Percentiles rank a stretch among this genome's conserved stretches.
Conservation (phyloP, 2,329 filamentous ascomycete species). For the Venturia effusa region DNA sequence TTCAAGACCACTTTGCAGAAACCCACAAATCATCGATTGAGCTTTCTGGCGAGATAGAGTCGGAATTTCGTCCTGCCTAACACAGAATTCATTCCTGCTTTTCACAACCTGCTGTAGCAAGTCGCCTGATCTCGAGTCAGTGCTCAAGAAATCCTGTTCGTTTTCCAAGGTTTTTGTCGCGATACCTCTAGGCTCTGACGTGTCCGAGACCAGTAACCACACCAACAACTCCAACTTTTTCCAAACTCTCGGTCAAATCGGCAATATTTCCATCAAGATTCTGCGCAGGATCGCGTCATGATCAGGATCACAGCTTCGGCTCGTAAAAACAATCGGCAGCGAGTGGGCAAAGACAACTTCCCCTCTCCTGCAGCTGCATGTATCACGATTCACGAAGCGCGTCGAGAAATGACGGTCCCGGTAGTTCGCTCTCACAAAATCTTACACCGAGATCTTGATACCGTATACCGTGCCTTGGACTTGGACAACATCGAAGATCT, state of each 20-base stretch:
- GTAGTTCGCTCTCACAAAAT: not conserved
- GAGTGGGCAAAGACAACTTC: not conserved
- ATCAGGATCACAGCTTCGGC: not conserved
- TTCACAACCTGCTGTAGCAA: no score
- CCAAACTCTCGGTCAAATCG: not conserved
- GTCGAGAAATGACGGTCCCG: not conserved
- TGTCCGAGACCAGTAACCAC: not conserved
- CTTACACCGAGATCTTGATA: not conserved
- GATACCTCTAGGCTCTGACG: no score
- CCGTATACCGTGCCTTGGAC: not conserved
- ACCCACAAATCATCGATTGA: no score
- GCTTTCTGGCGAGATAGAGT: not conserved
- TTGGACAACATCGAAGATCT: not conserved
- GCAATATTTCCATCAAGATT: not conserved
- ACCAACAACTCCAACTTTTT: not conserved
- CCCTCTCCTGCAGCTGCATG: no score
- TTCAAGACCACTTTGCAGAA: no score
- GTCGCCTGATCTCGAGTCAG: no score
- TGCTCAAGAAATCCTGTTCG: no score
- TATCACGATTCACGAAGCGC: no score
- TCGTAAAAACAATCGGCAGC: not conserved
- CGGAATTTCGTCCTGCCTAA: not conserved
- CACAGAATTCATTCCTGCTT: no score
- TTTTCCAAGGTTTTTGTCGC: no score
- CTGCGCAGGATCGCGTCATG: not conserved